These are phyloP conservation scores for Russula lepida DNA, from an alignment of 768 basidiomycete genomes.

Conservation along the genomic window DNA sequence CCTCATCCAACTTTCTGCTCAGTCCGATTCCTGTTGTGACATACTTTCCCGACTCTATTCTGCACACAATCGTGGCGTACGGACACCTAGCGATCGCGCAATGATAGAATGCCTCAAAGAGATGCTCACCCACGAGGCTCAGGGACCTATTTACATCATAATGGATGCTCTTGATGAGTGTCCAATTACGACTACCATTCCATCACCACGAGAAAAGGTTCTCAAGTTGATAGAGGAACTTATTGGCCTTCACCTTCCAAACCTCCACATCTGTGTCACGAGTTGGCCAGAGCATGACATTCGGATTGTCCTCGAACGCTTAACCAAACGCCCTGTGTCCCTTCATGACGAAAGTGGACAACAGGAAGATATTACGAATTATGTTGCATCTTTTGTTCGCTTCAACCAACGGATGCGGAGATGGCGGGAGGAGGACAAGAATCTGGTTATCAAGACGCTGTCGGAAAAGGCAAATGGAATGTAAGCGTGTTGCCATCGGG, in stretches of 20 bases:
- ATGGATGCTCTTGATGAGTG: not conserved
- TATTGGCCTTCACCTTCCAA: not conserved
- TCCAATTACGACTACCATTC: not conserved
- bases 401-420: not conserved
- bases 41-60: not conserved
- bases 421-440: not conserved
- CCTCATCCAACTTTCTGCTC: not conserved
- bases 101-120: not conserved
- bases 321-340: not conserved
- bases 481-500: not conserved
- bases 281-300: conserved; percentile 8
- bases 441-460: not conserved
- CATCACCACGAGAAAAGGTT: not conserved
- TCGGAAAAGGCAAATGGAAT: not conserved
- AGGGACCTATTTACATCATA: not conserved
- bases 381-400: not conserved
- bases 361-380: not conserved
- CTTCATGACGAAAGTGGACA: not conserved
- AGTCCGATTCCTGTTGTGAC: not conserved
- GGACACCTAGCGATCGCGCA: not conserved
- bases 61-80: not conserved
- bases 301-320: not conserved
- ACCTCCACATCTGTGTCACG: not conserved
- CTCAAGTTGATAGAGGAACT: not conserved
- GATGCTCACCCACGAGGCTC: not conserved